Percentiles rank a stretch among this genome's conserved stretches.
phyloP scores from a whole-genome alignment of 1,284 basidiomycete species.

The Sporisorium reilianum region DNA sequence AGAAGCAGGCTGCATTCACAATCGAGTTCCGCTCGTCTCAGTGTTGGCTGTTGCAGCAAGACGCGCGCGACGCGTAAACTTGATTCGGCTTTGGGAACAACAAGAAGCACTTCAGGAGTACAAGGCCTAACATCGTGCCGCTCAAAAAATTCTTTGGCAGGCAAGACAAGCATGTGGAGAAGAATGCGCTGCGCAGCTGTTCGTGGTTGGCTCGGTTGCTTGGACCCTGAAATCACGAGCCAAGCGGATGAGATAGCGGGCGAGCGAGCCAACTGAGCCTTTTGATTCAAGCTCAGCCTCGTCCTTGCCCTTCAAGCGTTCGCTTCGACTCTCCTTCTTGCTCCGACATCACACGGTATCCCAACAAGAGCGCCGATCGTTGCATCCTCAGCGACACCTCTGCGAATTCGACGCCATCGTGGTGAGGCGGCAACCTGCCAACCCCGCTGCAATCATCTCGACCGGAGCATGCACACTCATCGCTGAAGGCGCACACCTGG shows the following conservation, averaged over 20 bases:
- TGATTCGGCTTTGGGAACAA: background rate
- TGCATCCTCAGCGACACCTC: too few species aligned
- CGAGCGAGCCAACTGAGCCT: background rate
- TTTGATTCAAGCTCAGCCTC: background rate
- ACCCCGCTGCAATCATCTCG: background rate
- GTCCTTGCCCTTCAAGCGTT: background rate
- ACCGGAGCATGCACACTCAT: slow-evolving; percentile 18
- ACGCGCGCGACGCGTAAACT: slow-evolving; percentile 33
- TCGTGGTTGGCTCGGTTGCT: too few species aligned
- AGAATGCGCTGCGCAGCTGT: slow-evolving; percentile 19
- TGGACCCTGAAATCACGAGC: slow-evolving; percentile 34
- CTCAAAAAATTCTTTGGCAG: background rate
- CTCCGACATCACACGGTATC: too few species aligned
- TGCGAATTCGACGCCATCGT: background rate
- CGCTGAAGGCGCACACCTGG: slow-evolving; percentile 23
- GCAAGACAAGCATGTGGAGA: slow-evolving; percentile 4
- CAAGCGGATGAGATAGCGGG: background rate
- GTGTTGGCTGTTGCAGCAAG: background rate
- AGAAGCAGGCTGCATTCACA: background rate
- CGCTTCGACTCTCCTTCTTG: too few species aligned
- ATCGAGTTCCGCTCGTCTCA: background rate
- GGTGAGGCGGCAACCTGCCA: slow-evolving; percentile 19
- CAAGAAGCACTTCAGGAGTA: background rate
- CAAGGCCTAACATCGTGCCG: background rate
- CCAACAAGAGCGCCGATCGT: too few species aligned